Percentiles rank a stretch among this genome's conserved stretches.
These are phyloP conservation scores for Ogataea salicorniae DNA, from an alignment of 805 yeast species.

Conservation along the genomic window DNA sequence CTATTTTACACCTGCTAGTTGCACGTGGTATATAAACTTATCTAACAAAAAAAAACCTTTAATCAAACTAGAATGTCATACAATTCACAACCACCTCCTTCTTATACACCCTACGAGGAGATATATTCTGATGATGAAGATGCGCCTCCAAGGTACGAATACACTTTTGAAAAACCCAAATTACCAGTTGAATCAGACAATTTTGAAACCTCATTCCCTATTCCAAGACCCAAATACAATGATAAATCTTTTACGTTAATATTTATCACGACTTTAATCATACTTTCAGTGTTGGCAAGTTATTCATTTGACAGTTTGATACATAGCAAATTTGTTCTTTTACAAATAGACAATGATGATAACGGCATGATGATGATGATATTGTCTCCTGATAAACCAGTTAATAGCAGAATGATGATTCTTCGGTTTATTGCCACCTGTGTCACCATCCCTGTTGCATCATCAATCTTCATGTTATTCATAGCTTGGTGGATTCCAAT, in stretches of 20 bases:
- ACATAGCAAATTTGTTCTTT: conserved; percentile 4
- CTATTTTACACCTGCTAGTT: too few relatives aligned
- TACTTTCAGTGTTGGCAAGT: conserved; percentile 10
- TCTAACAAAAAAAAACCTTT: too few relatives aligned
- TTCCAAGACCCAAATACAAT: conserved; percentile 57
- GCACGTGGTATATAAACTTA: too few relatives aligned
- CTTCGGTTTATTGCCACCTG: conserved; percentile 9
- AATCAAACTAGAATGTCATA: conserved; percentile 2
- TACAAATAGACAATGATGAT: neutral
- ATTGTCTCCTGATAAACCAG: neutral
- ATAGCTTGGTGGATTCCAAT: conserved; percentile 26
- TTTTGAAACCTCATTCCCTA: conserved; percentile 66
- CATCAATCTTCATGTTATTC: conserved; percentile 16
- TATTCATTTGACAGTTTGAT: conserved; percentile 10
- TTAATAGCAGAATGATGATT: conserved; percentile 3
- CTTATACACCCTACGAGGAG: conserved; percentile 14
- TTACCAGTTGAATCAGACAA: conserved; percentile 30
- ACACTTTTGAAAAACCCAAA: conserved; percentile 28
- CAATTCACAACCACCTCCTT: conserved; percentile 12
- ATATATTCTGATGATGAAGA: conserved; percentile 15
- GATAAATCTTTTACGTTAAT: conserved; percentile 69
- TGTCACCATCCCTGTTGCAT: conserved; percentile 17
- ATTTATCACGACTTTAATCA: conserved; percentile 22
- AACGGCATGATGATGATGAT: conserved; percentile 2
- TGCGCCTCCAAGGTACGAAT: conserved; percentile 25